These are phyloP conservation scores for Hypoxylon rickii DNA, from an alignment of 495 filamentous ascomycete species.

Conservation along the genomic window DNA sequence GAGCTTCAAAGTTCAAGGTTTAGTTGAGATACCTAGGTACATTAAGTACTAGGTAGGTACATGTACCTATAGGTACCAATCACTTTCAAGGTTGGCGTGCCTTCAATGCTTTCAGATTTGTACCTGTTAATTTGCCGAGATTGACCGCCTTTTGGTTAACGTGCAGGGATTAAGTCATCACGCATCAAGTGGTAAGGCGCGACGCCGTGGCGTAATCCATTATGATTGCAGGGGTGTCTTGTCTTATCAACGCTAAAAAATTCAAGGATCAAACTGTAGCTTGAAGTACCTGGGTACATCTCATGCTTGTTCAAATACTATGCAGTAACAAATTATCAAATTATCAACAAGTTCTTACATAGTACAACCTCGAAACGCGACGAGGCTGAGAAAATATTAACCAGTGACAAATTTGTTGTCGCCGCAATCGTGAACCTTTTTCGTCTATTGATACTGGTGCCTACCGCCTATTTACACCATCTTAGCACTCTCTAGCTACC, in stretches of 20 bases:
- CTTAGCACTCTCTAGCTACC: too few relatives aligned
- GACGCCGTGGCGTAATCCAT: too few relatives aligned
- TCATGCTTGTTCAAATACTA: too few relatives aligned
- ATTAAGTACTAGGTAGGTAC: not conserved
- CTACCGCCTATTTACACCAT: too few relatives aligned
- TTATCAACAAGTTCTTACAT: too few relatives aligned
- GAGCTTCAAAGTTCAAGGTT: slow-evolving; percentile 1
- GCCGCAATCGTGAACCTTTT: slow-evolving; percentile 15
- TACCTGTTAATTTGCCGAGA: too few relatives aligned
- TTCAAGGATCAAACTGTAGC: too few relatives aligned
- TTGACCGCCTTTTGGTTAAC: too few relatives aligned
- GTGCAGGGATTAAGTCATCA: slow-evolving; percentile 12
- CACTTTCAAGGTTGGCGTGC: too few relatives aligned
- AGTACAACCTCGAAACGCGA: slow-evolving; percentile 15
- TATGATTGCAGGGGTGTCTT: not conserved
- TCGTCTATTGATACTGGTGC: not conserved
- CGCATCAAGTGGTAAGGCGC: slow-evolving; percentile 17
- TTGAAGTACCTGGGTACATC: not conserved
- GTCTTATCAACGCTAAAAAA: too few relatives aligned
- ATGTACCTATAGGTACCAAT: not conserved
- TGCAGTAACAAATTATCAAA: too few relatives aligned
- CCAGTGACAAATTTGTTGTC: slow-evolving; percentile 2
- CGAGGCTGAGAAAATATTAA: slow-evolving; percentile 31
- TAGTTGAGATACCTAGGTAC: not conserved
- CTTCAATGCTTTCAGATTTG: too few relatives aligned